phyloP scores from a whole-genome alignment of 106 monocot species.

The Dioscorea alata region DNA sequence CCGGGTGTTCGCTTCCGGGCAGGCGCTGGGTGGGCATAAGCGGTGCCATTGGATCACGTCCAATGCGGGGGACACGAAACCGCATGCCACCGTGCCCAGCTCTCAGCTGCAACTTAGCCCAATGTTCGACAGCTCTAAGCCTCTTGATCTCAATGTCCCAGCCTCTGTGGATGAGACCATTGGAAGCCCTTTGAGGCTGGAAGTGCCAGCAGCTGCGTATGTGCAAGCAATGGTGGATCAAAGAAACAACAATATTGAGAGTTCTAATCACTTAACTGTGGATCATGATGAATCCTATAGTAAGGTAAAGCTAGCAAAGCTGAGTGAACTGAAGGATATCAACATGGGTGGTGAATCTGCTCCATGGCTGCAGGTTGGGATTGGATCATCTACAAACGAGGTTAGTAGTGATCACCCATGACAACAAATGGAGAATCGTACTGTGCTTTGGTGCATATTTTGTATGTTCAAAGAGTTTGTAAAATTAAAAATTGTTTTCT shows the following conservation, averaged over 20 bases:
- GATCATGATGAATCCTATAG: slow-evolving; percentile 47
- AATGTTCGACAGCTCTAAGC: slow-evolving; percentile 6
- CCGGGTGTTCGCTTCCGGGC: slow-evolving; percentile 63
- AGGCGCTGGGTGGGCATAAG: slow-evolving; percentile 69
- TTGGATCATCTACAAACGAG: slow-evolving; percentile 28
- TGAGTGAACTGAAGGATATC: slow-evolving; percentile 67
- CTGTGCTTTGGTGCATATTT: too few relatives aligned
- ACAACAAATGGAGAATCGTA: too few relatives aligned
- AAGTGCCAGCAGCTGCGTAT: slow-evolving; percentile 23
- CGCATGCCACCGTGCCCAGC: neutral
- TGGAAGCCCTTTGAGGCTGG: slow-evolving; percentile 25
- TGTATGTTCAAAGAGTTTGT: too few relatives aligned
- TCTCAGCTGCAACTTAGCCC: slow-evolving; percentile 25
- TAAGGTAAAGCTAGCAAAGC: slow-evolving; percentile 39
- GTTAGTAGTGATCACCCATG: neutral
- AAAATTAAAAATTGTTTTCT: too few relatives aligned
- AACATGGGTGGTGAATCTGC: slow-evolving; percentile 27
- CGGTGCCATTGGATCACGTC: slow-evolving; percentile 57
- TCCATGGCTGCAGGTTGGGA: slow-evolving; percentile 70
- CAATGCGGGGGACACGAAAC: slow-evolving; percentile 4
- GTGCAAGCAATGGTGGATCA: slow-evolving; percentile 27
- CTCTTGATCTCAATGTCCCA: slow-evolving; percentile 54
- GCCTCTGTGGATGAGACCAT: slow-evolving; percentile 7
- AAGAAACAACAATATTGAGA: slow-evolving; percentile 2
- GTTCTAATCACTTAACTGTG: neutral